Conservation (phyloP, 352 stramenopile species). For the Phytophthora podocarpi region DNA sequence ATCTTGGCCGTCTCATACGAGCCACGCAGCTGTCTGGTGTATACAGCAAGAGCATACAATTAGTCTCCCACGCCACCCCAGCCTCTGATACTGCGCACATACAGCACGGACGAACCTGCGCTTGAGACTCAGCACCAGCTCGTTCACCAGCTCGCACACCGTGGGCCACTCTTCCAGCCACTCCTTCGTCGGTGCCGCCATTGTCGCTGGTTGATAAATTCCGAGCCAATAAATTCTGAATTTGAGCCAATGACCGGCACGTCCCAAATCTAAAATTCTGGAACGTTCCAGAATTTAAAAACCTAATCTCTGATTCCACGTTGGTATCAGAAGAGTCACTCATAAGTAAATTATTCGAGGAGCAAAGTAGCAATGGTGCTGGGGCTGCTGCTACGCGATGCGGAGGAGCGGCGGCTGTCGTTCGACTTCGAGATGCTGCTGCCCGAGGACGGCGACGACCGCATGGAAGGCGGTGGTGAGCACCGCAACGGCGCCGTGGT, state of each 20-base stretch:
- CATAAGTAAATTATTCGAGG: background rate
- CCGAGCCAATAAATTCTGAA: too few relatives aligned
- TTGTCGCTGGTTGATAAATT: too few relatives aligned
- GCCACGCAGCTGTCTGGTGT: conserved; percentile 60
- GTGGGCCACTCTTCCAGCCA: conserved; percentile 82
- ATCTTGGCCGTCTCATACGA: conserved; percentile 85
- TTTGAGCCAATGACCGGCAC: background rate
- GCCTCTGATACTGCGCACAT: background rate
- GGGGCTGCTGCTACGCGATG: conserved; percentile 76
- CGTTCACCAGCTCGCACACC: conserved; percentile 71
- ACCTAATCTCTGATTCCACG: too few relatives aligned
- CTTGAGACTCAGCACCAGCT: conserved; percentile 83
- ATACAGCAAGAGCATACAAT: conserved; percentile 3
- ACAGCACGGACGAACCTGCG: conserved; percentile 45
- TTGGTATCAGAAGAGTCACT: too few relatives aligned
- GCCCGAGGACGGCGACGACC: conserved; percentile 66
- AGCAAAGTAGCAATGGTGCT: conserved; percentile 57
- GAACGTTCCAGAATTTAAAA: too few relatives aligned
- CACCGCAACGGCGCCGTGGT: conserved; percentile 41
- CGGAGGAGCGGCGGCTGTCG: conserved; percentile 74
- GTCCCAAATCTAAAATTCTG: background rate
- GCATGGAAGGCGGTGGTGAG: conserved; percentile 41
- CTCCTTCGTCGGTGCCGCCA: conserved; percentile 37
- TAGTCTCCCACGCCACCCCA: background rate
- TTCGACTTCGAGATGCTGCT: conserved; percentile 89